A percentile compares a stretch with the other conserved stretches of the same genome.
phyloP scores from a whole-genome alignment of 2,329 filamentous ascomycete genomes.

The Fusarium irregulare region DNA sequence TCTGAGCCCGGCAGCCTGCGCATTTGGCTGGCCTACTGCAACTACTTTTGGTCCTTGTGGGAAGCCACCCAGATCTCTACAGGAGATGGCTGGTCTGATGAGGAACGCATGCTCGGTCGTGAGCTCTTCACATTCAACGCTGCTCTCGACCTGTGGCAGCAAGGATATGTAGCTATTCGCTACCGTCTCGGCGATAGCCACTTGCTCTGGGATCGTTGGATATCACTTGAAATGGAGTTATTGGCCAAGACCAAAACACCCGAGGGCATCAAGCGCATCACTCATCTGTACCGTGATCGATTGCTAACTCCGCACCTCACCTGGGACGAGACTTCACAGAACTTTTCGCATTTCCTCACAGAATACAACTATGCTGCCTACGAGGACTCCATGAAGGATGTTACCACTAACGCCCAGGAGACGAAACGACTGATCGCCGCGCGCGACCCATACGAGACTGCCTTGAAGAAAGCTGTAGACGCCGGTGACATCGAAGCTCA shows the following conservation, averaged over 20 bases:
- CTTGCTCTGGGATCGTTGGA: constrained; percentile 81
- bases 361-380: constrained; percentile 77
- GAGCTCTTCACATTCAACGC: constrained; percentile 77
- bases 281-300: constrained; percentile 75
- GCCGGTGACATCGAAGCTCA: constrained; percentile 67
- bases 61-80: constrained; percentile 69
- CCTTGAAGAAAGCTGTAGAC: constrained; percentile 68
- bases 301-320: constrained; percentile 77
- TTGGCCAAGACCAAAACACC: constrained; percentile 66
- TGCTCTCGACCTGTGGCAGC: constrained; percentile 75
- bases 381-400: constrained; percentile 77
- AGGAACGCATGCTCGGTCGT: constrained; percentile 75
- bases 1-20: constrained; percentile 80
- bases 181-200: constrained; percentile 83
- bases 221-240: constrained; percentile 76
- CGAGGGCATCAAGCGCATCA: constrained; percentile 72
- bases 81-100: constrained; percentile 67
- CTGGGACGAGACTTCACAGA: constrained; percentile 80
- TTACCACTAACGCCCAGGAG: constrained; percentile 70
- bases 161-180: constrained; percentile 77
- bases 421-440: constrained; percentile 71
- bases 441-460: constrained; percentile 76
- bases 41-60: constrained; percentile 80
- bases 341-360: constrained; percentile 79
- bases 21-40: constrained; percentile 81